Percentiles rank a stretch among this genome's conserved stretches.
Evolutionary conservation across 148 eudicot genomes (phyloP).

Genomic region (Chenopodium suecicum): DNA sequence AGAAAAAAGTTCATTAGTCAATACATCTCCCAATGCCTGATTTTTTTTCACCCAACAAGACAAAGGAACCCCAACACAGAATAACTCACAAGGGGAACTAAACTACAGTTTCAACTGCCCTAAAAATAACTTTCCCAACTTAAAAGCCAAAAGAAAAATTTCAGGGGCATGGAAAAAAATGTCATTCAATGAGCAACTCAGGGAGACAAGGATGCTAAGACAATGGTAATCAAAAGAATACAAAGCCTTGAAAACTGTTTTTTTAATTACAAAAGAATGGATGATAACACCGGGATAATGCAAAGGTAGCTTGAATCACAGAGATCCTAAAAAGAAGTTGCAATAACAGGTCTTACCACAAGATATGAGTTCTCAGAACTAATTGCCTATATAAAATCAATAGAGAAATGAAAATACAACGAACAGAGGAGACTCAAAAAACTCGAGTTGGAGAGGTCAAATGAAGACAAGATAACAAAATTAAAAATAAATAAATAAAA

Average conservation of each 20-base stretch:
- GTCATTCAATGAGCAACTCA: not conserved
- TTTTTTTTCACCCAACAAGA: not conserved
- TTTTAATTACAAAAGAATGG: no score
- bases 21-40: not conserved
- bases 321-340: not conserved
- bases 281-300: not conserved
- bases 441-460: not conserved
- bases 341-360: not conserved
- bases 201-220: not conserved
- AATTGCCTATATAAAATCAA: not conserved
- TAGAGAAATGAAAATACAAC: not conserved
- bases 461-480: not conserved
- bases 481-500: no score
- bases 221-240: not conserved
- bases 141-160: not conserved
- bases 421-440: not conserved
- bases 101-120: not conserved
- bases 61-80: not conserved
- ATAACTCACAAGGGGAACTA: not conserved
- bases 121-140: not conserved
- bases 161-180: not conserved
- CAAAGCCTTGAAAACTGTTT: not conserved
- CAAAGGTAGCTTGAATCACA: not conserved
- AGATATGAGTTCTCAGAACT: not conserved
- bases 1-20: not conserved